phyloP scores from a whole-genome alignment of 75 land plant genomes.

The Cunninghamia lanceolata region DNA sequence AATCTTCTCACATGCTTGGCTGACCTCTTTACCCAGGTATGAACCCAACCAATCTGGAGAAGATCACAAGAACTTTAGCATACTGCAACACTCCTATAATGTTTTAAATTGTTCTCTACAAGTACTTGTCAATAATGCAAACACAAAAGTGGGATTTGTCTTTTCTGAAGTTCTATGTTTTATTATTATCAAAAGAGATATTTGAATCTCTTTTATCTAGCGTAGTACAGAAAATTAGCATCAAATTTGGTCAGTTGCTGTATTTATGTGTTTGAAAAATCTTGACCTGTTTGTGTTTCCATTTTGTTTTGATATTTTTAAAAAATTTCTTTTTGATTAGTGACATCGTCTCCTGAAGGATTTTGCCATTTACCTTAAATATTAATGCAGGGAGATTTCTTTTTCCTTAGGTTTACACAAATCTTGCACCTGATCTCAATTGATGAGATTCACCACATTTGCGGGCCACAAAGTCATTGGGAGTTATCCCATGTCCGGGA shows the following conservation, averaged over 20 bases:
- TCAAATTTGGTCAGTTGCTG: not conserved
- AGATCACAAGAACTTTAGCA: not conserved
- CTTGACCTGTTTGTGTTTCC: not conserved
- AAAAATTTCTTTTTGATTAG: not conserved
- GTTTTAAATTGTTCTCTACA: not conserved
- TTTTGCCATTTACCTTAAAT: not conserved
- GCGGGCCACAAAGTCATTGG: not conserved
- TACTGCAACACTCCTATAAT: too few species aligned
- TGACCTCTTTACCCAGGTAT: slow-evolving; percentile 36
- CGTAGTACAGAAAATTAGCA: not conserved
- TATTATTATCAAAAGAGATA: not conserved
- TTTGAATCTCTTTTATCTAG: not conserved
- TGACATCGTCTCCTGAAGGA: not conserved
- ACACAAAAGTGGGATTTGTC: not conserved
- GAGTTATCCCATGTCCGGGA: not conserved
- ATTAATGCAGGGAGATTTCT: not conserved
- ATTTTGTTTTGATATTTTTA: not conserved
- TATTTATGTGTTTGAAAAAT: not conserved
- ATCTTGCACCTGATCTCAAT: not conserved
- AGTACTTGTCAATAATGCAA: not conserved
- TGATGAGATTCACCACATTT: not conserved
- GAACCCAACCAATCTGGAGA: not conserved
- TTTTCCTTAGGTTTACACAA: not conserved
- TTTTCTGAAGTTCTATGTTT: not conserved
- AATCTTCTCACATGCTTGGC: slow-evolving; percentile 42